phyloP scores from a whole-genome alignment of 2,329 filamentous ascomycete genomes.

The Phyllosticta paracitricarpa region DNA sequence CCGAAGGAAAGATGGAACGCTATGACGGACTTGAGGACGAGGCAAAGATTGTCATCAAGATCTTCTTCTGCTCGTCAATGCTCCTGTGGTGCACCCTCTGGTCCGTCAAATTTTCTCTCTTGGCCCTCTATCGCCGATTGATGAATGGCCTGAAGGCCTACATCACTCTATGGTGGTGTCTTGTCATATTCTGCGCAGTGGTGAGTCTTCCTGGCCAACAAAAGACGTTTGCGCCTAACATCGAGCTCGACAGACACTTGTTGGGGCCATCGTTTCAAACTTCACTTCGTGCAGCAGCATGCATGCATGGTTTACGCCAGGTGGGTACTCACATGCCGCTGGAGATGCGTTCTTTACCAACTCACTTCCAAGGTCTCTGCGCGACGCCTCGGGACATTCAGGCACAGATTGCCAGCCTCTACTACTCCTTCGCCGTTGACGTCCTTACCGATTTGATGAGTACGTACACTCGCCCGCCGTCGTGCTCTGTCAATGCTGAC shows the following conservation, averaged over 20 bases:
- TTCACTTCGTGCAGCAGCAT: conserved; percentile 26
- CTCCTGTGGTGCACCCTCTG: conserved; percentile 31
- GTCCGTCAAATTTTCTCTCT: conserved; percentile 31
- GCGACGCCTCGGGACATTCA: conserved; percentile 18
- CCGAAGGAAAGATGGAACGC: conserved; percentile 14
- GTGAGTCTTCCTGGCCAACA: conserved; percentile 16
- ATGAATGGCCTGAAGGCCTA: conserved; percentile 24
- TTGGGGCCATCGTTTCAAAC: conserved; percentile 28
- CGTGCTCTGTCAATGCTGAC: background rate
- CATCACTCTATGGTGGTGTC: conserved; percentile 28
- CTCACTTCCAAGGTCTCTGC: conserved; percentile 16
- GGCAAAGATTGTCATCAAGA: conserved; percentile 21
- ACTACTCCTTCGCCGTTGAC: conserved; percentile 27
- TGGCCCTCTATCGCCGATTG: conserved; percentile 31
- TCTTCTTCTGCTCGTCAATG: conserved; percentile 31
- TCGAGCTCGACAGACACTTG: conserved; percentile 19
- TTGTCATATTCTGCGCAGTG: conserved; percentile 24
- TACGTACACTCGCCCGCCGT: conserved; percentile 8
- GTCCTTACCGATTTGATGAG: conserved; percentile 28
- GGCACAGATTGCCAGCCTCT: conserved; percentile 25
- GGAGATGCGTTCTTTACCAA: background rate
- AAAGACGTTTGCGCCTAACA: background rate
- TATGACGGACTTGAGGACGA: conserved; percentile 26
- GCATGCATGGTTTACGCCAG: conserved; percentile 26
- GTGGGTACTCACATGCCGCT: background rate